Base-by-base conservation (phyloP, 768 basidiomycete species). In the Leccinum variicolor region DNA sequence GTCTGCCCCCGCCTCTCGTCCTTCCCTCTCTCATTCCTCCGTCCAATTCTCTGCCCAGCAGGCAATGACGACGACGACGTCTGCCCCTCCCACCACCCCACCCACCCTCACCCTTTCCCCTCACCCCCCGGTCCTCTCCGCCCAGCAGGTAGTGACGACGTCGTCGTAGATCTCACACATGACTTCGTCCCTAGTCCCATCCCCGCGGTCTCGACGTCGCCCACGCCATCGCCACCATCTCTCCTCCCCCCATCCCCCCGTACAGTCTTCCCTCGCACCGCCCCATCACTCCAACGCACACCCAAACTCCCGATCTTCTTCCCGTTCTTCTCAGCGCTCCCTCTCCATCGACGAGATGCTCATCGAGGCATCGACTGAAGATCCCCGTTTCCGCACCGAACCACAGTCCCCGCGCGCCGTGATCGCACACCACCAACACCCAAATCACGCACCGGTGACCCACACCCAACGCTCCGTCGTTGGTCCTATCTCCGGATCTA, bases 281-380 rank as follows among this genome's bases (percentile, higher is more conserved):
- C 54, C 69, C 14, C 69, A 59, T 33, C 57, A 58, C 47, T 4
- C 61, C 1, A 62, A 64, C 13, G 6, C 67, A 2, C 58, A 50
- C 25, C 49, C 52, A 0, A 59, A 68, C 17, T 73, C 68, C 2
- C 55, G 70, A 53, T 74, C 76, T 0, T 73, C 66, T 13, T 75
- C 75, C 43, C 74, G 71, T 50, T 77, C 77, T 3, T 76, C 71
- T 0, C 64, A 49, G 23, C 68, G 61, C 52, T 74, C 73, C 50
- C 67, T 76, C 64, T 61, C 74, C 51, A 69, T 81, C 57, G 80
- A 81, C 51, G 79, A 81, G 55, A 76, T 81, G 73, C 71, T 81
- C 52, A 65, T 81, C 56, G 78, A 79, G 52, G 78, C 78, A 19
- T 69, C 75, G 10, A 75, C 76, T 0, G 75, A 75, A 50, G 71